These are phyloP conservation scores for Gomphus bonarii DNA, from an alignment of 1,284 basidiomycete species.

Conservation along the genomic window DNA sequence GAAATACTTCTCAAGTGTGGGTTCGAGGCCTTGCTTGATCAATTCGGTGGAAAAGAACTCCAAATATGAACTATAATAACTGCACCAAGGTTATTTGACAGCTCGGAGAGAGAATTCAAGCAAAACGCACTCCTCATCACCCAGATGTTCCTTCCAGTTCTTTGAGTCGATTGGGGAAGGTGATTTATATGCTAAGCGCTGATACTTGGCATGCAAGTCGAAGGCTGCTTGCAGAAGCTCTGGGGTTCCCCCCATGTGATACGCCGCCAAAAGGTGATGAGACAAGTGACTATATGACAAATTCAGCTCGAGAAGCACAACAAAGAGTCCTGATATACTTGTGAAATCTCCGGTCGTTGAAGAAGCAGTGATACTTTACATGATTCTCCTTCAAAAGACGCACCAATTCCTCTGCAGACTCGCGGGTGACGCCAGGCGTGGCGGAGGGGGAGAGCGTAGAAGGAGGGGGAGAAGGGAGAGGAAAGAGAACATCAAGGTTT, in stretches of 20 bases:
- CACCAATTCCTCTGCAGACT: slow-evolving; percentile 35
- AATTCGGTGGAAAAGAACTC: slow-evolving; percentile 43
- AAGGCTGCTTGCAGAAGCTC: slow-evolving; percentile 34
- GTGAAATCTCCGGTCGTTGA: slow-evolving; percentile 49
- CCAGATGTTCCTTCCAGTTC: slow-evolving; percentile 41
- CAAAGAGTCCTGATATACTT: slow-evolving; percentile 29
- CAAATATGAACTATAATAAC: slow-evolving; percentile 49
- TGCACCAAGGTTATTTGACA: slow-evolving; percentile 19
- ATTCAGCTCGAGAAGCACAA: not conserved
- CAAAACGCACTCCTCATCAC: slow-evolving; percentile 32
- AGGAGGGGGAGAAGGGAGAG: slow-evolving; percentile 25
- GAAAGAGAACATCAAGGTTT: slow-evolving; percentile 26
- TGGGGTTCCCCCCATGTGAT: slow-evolving; percentile 35
- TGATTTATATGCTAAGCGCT: slow-evolving; percentile 30
- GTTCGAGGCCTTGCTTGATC: slow-evolving; percentile 29
- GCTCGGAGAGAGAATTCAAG: not conserved
- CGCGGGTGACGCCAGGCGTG: slow-evolving; percentile 37
- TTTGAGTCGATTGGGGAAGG: slow-evolving; percentile 31
- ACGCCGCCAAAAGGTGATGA: slow-evolving; percentile 41
- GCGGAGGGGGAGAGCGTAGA: slow-evolving; percentile 23
- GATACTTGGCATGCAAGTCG: slow-evolving; percentile 28
- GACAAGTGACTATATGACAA: slow-evolving; percentile 31
- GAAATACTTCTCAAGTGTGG: slow-evolving; percentile 43
- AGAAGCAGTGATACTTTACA: slow-evolving; percentile 47
- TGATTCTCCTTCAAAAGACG: slow-evolving; percentile 46